These are phyloP conservation scores for Chenopodium quinoa DNA, from an alignment of 148 eudicot genomes.

Conservation along the genomic window DNA sequence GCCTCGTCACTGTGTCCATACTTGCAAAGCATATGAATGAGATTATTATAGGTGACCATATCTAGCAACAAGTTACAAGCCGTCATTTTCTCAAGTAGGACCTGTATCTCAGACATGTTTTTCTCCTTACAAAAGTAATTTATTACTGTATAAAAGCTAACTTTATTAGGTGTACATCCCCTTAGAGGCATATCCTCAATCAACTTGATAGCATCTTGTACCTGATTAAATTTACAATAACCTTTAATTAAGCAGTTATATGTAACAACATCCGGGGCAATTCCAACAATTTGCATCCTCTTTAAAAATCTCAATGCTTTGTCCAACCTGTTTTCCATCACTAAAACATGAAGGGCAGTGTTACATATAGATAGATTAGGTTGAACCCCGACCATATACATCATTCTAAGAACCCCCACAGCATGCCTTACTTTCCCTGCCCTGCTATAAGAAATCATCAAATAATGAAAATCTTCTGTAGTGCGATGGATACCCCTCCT, in stretches of 20 bases:
- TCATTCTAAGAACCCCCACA: constrained; percentile 24
- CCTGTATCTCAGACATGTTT: constrained; percentile 20
- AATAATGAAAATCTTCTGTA: constrained; percentile 25
- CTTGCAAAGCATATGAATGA: constrained; percentile 34
- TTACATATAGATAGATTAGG: constrained; percentile 31
- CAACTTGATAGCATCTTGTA: constrained; percentile 25
- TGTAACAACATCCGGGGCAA: constrained; percentile 29
- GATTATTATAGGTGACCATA: constrained; percentile 34
- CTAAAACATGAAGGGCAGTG: constrained; percentile 28
- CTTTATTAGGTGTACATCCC: constrained; percentile 31
- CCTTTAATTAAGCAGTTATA: constrained; percentile 33
- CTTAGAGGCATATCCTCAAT: constrained; percentile 24
- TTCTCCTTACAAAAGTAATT: constrained; percentile 25
- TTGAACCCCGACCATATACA: constrained; percentile 30
- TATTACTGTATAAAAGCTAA: constrained; percentile 29
- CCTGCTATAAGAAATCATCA: constrained; percentile 36
- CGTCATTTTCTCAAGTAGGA: constrained; percentile 29
- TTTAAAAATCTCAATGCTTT: constrained; percentile 28
- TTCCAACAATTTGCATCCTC: constrained; percentile 29
- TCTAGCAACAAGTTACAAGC: constrained; percentile 22
- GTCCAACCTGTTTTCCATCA: constrained; percentile 25
- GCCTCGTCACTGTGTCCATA: constrained; percentile 27
- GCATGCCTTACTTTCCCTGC: constrained; percentile 28
- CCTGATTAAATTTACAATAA: constrained; percentile 22
- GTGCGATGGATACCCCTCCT: constrained; percentile 27